These are phyloP conservation scores for Dothiorella sarmentorum DNA, from an alignment of 2,329 filamentous ascomycete species.

Conservation along the genomic window DNA sequence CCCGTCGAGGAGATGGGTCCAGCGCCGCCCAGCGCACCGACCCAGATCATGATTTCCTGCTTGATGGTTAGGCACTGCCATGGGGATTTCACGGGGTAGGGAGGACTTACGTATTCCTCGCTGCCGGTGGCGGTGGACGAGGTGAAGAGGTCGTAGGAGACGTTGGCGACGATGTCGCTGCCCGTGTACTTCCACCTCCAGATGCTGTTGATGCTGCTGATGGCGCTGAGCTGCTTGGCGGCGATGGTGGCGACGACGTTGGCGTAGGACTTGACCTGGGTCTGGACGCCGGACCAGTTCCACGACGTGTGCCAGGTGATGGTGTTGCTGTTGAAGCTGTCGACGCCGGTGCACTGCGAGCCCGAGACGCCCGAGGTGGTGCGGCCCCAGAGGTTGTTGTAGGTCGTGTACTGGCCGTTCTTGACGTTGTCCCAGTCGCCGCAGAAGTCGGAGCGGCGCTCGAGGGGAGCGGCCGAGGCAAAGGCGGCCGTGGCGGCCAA, in stretches of 20 bases:
- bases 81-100: background rate
- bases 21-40: conserved; percentile 54
- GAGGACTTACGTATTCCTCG: conserved; percentile 36
- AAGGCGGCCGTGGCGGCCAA: conserved; percentile 29
- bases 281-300: conserved; percentile 38
- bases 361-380: conserved; percentile 38
- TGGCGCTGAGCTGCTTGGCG: conserved; percentile 29
- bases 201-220: conserved; percentile 43
- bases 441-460: conserved; percentile 34
- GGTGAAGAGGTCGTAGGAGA: conserved; percentile 62
- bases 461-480: conserved; percentile 27
- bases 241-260: conserved; percentile 28
- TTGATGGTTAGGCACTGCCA: background rate
- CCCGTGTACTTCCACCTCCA: conserved; percentile 53
- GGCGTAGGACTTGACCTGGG: conserved; percentile 44
- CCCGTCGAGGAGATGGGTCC: conserved; percentile 59
- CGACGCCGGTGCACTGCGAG: conserved; percentile 45
- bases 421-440: conserved; percentile 31
- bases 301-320: conserved; percentile 46
- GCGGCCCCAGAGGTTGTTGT: conserved; percentile 46
- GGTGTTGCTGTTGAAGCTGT: conserved; percentile 34
- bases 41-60: conserved; percentile 60
- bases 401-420: conserved; percentile 30
- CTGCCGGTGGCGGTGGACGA: conserved; percentile 48
- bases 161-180: conserved; percentile 51